Base-by-base conservation (phyloP, 2,329 filamentous ascomycete species). In the Colletotrichum neosansevieriae region DNA sequence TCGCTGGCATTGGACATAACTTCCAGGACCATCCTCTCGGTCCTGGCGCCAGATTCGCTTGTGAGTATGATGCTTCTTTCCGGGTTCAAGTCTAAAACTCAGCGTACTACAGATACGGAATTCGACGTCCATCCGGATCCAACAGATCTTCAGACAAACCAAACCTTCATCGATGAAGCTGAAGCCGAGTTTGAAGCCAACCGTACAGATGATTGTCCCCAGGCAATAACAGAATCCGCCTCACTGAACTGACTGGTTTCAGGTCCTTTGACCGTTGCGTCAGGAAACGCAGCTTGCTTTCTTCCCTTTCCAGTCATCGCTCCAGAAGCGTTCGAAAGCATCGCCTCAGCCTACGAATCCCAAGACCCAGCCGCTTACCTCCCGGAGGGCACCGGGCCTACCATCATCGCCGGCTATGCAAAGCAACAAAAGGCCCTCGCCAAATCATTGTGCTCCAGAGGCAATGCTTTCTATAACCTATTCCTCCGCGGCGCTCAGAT, bases 1-100 rank as follows among this genome's bases (percentile, higher is more conserved):
- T 88, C 1, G 88, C 88, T 0, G 89, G 56, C 49, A 69, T 74
- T 1, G 60, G 69, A 10, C 47, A 51, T 45, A 80, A 80, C 64
- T 77, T 80, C 49, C 77, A 80, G 68, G 79, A 81, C 56, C 79
- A 81, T 42, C 75, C 75, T 4, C 72, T 73, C 0, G 45, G 65
- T n/a, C 40, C 70, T 4, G 67, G 66, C 1, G 70, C 71, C 3
- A 45, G 51, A 2, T 74, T 73, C 32, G 54, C 58, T 3, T 70
- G 71, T 71, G 53, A 67, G 70, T 58, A 9, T 9, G n/a, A 9
- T 17, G 17, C 2, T 24, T 4, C 24, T 24, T 5, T 24, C 24
- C 24, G 11, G 42, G 42, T 44, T 44, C 13, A 44, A 1, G 24
- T 44, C 2, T 34, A 6, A n/a, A 17, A 13, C 40, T 70, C 21